A percentile compares a stretch with the other conserved stretches of the same genome.
These are phyloP conservation scores for Scorias spongiosa DNA, from an alignment of 2,329 filamentous ascomycete species.

Conservation along the genomic window DNA sequence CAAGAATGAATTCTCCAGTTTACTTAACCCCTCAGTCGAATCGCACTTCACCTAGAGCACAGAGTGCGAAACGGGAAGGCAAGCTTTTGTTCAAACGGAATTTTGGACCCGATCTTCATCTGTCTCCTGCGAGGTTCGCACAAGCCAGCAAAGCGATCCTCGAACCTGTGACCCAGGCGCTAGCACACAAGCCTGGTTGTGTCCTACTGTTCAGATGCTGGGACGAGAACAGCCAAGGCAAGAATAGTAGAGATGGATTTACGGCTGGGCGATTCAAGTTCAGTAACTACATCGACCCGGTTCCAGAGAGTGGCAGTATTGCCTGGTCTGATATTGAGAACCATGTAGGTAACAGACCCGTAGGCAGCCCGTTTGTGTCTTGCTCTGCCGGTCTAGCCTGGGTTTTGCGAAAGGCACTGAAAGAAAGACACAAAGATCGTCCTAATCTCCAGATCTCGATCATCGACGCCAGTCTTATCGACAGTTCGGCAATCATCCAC, in stretches of 20 bases:
- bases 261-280: constrained; percentile 2
- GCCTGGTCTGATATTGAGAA: constrained; percentile 1
- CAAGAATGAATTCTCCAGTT: too few relatives aligned
- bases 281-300: background rate
- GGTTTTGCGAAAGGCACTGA: constrained; percentile 4
- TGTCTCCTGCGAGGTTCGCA: background rate
- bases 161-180: background rate
- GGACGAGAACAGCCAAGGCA: constrained; percentile 1
- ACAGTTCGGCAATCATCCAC: constrained; percentile 2
- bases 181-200: background rate
- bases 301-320: constrained; percentile 2
- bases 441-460: constrained; percentile 4
- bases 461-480: constrained; percentile 4
- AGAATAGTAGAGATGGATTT: constrained; percentile 1
- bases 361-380: constrained; percentile 6
- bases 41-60: too few relatives aligned
- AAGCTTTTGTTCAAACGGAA: too few relatives aligned
- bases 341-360: constrained; percentile 1
- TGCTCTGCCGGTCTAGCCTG: constrained; percentile 4
- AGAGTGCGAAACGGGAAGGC: too few relatives aligned
- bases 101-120: too few relatives aligned
- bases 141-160: background rate
- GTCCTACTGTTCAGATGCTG: constrained; percentile 2
- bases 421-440: constrained; percentile 1
- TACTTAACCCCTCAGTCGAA: too few relatives aligned